Conservation (phyloP, 2,329 filamentous ascomycete species). For the Penicillium sclerotigenum region DNA sequence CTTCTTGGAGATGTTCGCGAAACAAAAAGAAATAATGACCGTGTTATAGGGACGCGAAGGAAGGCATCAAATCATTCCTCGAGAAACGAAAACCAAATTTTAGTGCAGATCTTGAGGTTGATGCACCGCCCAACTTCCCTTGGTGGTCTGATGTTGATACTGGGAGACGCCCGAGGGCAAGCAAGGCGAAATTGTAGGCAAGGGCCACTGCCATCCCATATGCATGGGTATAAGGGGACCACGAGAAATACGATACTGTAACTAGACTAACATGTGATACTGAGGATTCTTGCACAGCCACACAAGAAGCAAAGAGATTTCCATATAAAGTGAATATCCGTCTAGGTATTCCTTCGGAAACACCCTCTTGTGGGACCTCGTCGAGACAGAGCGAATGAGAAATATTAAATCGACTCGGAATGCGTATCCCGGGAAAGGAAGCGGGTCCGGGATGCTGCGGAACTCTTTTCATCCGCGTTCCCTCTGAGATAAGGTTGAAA, state of each 20-base stretch:
- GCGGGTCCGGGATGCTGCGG: background rate
- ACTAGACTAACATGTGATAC: too few relatives aligned
- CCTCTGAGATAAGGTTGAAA: background rate
- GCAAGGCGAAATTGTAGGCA: background rate
- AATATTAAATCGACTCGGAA: background rate
- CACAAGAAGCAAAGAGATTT: background rate
- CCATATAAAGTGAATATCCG: background rate
- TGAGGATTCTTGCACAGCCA: background rate
- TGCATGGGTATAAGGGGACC: background rate
- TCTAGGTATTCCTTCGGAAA: background rate
- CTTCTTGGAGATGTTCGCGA: background rate
- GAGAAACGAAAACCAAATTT: slow-evolving; percentile 5
- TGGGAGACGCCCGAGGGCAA: background rate
- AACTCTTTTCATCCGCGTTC: background rate
- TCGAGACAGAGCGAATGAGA: background rate
- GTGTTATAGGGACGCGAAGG: slow-evolving; percentile 2
- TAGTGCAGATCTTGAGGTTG: background rate
- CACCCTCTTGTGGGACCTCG: background rate
- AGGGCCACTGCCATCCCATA: background rate
- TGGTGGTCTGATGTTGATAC: slow-evolving; percentile 8
- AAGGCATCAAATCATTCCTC: slow-evolving; percentile 3
- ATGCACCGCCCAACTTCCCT: slow-evolving; percentile 6
- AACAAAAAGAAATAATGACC: background rate
- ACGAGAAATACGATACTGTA: too few relatives aligned
- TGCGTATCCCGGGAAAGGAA: background rate